Conservation (phyloP, 768 basidiomycete species). For the Naganishia vishniacii region DNA sequence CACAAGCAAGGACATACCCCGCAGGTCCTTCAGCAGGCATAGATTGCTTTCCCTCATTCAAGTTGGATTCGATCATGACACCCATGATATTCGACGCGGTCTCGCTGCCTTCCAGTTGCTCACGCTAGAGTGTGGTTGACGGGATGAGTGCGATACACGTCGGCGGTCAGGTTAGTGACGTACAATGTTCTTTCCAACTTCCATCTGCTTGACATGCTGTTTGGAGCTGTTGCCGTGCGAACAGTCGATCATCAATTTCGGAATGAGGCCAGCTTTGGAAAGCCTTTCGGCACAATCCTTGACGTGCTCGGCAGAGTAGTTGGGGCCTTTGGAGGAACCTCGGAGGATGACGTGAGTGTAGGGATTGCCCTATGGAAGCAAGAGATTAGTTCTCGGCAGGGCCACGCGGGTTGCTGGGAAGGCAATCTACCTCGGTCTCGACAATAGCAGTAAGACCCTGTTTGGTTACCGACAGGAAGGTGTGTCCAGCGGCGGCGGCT, state of each 20-base stretch:
- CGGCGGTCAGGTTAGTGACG: conserved; percentile 2
- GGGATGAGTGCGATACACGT: conserved; percentile 39
- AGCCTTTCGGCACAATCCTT: conserved; percentile 68
- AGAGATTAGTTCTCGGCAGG: neutral
- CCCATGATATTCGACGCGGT: conserved; percentile 61
- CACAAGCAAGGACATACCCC: conserved; percentile 48
- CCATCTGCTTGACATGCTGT: conserved; percentile 18
- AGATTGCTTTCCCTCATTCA: conserved; percentile 52
- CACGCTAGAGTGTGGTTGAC: neutral
- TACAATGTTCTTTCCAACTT: conserved; percentile 8
- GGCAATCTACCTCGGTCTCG: conserved; percentile 59
- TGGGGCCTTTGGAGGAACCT: conserved; percentile 85
- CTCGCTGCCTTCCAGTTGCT: conserved; percentile 16
- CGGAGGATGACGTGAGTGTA: conserved; percentile 95
- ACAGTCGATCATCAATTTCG: conserved; percentile 87
- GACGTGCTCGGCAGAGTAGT: conserved; percentile 76
- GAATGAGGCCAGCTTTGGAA: conserved; percentile 67
- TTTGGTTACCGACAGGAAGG: conserved; percentile 72
- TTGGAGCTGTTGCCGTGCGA: conserved; percentile 79
- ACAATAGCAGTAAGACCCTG: conserved; percentile 81
- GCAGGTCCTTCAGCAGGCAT: conserved; percentile 49
- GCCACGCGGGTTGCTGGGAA: neutral
- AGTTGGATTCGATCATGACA: conserved; percentile 92
- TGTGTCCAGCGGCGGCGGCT: conserved; percentile 82
- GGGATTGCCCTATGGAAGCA: conserved; percentile 55